phyloP scores from a whole-genome alignment of 805 yeast genomes.

The Torulaspora delbrueckii region DNA sequence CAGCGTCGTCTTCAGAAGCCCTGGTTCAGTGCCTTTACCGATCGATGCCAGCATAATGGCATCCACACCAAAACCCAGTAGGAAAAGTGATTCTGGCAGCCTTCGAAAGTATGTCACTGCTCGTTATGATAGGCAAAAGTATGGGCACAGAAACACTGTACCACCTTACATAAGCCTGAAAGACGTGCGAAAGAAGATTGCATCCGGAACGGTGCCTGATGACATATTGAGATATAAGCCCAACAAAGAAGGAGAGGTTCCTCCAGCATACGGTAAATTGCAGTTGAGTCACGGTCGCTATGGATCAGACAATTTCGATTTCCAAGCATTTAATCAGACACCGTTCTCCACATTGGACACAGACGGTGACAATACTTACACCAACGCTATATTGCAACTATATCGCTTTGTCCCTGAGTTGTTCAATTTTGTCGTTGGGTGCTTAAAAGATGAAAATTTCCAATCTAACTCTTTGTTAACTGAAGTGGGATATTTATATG shows the following conservation, averaged over 20 bases:
- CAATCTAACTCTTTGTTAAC: constrained; percentile 52
- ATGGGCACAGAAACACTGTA: constrained; percentile 52
- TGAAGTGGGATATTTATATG: constrained; percentile 84
- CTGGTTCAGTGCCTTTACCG: constrained; percentile 54
- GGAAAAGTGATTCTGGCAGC: background rate
- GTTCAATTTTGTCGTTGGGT: constrained; percentile 56
- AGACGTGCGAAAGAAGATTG: constrained; percentile 25
- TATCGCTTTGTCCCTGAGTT: constrained; percentile 72
- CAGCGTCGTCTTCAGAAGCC: constrained; percentile 51
- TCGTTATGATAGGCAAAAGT: constrained; percentile 52
- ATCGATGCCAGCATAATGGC: constrained; percentile 42
- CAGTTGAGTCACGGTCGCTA: constrained; percentile 80
- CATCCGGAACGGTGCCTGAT: constrained; percentile 18
- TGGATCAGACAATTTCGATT: constrained; percentile 93
- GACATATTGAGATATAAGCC: constrained; percentile 23
- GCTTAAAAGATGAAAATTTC: constrained; percentile 51
- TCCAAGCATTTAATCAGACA: constrained; percentile 75
- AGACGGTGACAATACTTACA: constrained; percentile 70
- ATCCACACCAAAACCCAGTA: constrained; percentile 11
- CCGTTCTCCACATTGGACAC: constrained; percentile 80
- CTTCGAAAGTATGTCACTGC: constrained; percentile 37
- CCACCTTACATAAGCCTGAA: constrained; percentile 40
- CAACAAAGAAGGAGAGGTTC: constrained; percentile 42
- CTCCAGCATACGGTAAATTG: constrained; percentile 69
- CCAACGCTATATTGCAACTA: constrained; percentile 74